phyloP scores from a whole-genome alignment of 1,284 basidiomycete species.

The Naganishia cerealis region DNA sequence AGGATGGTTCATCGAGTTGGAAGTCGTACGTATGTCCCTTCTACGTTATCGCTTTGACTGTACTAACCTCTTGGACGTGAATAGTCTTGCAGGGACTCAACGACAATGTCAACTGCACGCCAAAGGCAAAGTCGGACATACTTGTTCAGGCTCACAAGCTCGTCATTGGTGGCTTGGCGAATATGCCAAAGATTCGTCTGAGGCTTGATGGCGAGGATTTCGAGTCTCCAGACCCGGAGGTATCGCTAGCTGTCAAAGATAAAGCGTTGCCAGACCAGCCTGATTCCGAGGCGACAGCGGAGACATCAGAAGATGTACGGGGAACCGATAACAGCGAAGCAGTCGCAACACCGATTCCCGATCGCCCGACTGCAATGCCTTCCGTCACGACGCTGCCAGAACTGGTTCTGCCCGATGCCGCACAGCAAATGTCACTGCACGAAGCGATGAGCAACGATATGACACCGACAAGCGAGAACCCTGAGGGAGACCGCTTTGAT shows the following conservation, averaged over 20 bases:
- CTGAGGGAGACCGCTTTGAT: neutral
- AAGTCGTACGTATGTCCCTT: constrained; percentile 60
- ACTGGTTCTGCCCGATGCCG: constrained; percentile 35
- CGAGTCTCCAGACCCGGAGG: constrained; percentile 35
- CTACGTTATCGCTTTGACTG: neutral
- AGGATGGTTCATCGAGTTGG: constrained; percentile 72
- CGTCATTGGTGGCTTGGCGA: constrained; percentile 59
- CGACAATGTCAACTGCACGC: constrained; percentile 61
- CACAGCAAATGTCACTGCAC: constrained; percentile 35
- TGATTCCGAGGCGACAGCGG: neutral
- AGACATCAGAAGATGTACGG: neutral
- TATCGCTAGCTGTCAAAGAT: constrained; percentile 8
- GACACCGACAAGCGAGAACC: constrained; percentile 14
- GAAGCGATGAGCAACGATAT: constrained; percentile 43
- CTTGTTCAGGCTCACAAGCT: constrained; percentile 79
- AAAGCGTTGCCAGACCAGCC: constrained; percentile 3
- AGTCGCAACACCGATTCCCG: constrained; percentile 3
- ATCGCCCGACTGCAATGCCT: constrained; percentile 11
- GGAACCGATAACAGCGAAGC: constrained; percentile 3
- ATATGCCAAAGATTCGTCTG: constrained; percentile 49
- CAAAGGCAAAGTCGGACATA: constrained; percentile 74
- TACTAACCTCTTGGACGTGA: neutral
- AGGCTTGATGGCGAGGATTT: constrained; percentile 53
- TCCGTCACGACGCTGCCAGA: constrained; percentile 33
- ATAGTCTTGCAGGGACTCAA: constrained; percentile 72